These are phyloP conservation scores for Nowakowskiella sp. DNA, from an alignment of 192 early-diverging fungal genomes.

Conservation along the genomic window DNA sequence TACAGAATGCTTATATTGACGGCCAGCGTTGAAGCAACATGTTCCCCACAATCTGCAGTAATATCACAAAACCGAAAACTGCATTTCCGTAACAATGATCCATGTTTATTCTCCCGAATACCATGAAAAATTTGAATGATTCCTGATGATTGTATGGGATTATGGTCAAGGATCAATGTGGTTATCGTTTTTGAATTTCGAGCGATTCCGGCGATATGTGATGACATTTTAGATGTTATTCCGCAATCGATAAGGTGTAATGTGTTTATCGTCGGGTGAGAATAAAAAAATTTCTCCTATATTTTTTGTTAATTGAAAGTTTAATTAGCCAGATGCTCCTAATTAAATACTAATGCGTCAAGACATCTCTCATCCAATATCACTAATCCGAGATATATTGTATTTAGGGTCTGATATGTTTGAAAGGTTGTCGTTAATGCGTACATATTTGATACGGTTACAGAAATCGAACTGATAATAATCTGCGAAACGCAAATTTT, in stretches of 20 bases:
- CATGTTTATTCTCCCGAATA: slow-evolving; percentile 3
- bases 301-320: not conserved
- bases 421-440: slow-evolving; percentile 27
- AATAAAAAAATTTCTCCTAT: slow-evolving; percentile 19
- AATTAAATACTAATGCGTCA: slow-evolving; percentile 20
- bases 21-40: slow-evolving; percentile 16
- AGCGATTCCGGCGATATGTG: slow-evolving; percentile 7
- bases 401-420: slow-evolving; percentile 14
- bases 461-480: slow-evolving; percentile 14
- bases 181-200: slow-evolving; percentile 12
- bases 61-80: slow-evolving; percentile 32
- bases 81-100: slow-evolving; percentile 6
- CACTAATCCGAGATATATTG: slow-evolving; percentile 24
- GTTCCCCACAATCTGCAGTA: slow-evolving; percentile 14
- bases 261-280: slow-evolving; percentile 19
- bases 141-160: slow-evolving; percentile 23
- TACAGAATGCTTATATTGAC: slow-evolving; percentile 11
- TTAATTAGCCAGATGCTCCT: not conserved
- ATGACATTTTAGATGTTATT: slow-evolving; percentile 18
- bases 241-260: slow-evolving; percentile 34
- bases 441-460: slow-evolving; percentile 27
- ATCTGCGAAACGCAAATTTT: slow-evolving; percentile 13
- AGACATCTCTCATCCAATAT: slow-evolving; percentile 20
- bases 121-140: slow-evolving; percentile 18
- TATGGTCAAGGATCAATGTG: slow-evolving; percentile 26